Percentiles rank a stretch among this genome's conserved stretches.
Evolutionary conservation across 331 rosid genomes (phyloP).

Genomic region (Quercus tomentella): DNA sequence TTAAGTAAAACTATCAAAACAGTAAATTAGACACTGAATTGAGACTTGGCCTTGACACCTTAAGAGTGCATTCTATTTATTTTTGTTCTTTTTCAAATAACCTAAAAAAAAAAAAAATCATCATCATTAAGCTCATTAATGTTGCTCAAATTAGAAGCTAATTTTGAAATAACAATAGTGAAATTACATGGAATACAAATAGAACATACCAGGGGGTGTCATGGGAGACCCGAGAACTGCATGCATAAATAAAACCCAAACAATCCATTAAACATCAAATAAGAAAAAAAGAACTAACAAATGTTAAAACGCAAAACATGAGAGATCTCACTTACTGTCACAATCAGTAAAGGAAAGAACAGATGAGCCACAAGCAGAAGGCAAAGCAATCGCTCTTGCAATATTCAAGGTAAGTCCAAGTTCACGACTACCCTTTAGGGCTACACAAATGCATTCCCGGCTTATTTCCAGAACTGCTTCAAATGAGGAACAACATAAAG

Average conservation of each 20-base stretch:
- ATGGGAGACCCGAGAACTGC: not conserved
- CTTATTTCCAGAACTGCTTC: not conserved
- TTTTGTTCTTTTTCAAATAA: too few relatives aligned
- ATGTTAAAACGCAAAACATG: not conserved
- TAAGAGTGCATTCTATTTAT: too few relatives aligned
- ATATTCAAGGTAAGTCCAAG: slow-evolving; percentile 2
- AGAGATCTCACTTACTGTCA: slow-evolving; percentile 1
- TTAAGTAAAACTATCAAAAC: too few relatives aligned
- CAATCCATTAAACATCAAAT: not conserved
- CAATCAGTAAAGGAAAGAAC: not conserved
- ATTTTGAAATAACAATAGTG: too few relatives aligned
- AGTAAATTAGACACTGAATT: too few relatives aligned
- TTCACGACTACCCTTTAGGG: not conserved
- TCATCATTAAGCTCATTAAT: too few relatives aligned
- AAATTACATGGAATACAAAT: not conserved
- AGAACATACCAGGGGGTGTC: not conserved
- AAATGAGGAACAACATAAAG: slow-evolving; percentile 14
- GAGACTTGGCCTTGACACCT: too few relatives aligned
- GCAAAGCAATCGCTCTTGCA: slow-evolving; percentile 2
- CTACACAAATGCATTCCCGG: slow-evolving; percentile 11
- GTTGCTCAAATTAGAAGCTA: too few relatives aligned
- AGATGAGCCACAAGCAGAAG: slow-evolving; percentile 7
- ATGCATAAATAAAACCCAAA: too few relatives aligned
- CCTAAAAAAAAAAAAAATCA: too few relatives aligned
- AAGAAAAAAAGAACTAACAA: not conserved